Evolutionary conservation across 2,329 filamentous ascomycete species (phyloP).

Genomic region (Triangularia setosa): DNA sequence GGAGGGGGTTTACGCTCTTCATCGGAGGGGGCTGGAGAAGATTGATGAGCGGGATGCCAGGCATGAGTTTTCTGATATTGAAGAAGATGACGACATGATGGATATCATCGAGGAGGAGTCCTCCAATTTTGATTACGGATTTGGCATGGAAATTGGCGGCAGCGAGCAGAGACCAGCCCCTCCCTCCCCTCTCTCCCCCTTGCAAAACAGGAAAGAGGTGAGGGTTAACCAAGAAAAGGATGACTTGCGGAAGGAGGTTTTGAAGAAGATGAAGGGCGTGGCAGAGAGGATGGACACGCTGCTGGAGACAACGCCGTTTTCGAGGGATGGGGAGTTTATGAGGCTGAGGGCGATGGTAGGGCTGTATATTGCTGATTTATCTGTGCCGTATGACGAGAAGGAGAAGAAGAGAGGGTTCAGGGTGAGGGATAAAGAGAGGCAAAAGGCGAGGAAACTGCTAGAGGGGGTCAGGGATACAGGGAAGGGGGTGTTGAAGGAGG

Average conservation of each 20-base stretch:
- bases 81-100: constrained; percentile 7
- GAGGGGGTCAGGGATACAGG: constrained; percentile 27
- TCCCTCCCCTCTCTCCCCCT: neutral
- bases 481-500: constrained; percentile 29
- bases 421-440: constrained; percentile 36
- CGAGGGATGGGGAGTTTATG: constrained; percentile 62
- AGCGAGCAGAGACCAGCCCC: constrained; percentile 1
- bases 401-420: constrained; percentile 26
- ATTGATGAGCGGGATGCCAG: constrained; percentile 28
- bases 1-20: constrained; percentile 65
- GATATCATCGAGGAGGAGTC: constrained; percentile 16
- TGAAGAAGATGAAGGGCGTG: constrained; percentile 58
- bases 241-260: constrained; percentile 46
- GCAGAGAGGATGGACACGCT: constrained; percentile 66
- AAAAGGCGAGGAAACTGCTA: constrained; percentile 31
- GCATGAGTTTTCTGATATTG: constrained; percentile 24
- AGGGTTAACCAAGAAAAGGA: constrained; percentile 34
- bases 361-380: constrained; percentile 70
- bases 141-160: neutral
- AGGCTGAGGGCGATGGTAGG: constrained; percentile 69
- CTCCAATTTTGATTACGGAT: neutral
- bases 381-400: constrained; percentile 37
- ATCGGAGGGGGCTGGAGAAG: constrained; percentile 40
- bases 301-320: constrained; percentile 66
- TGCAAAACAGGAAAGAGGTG: constrained; percentile 20